Conservation (phyloP, 2,329 filamentous ascomycete species). For the Aspergillus fumigatiaffinis region DNA sequence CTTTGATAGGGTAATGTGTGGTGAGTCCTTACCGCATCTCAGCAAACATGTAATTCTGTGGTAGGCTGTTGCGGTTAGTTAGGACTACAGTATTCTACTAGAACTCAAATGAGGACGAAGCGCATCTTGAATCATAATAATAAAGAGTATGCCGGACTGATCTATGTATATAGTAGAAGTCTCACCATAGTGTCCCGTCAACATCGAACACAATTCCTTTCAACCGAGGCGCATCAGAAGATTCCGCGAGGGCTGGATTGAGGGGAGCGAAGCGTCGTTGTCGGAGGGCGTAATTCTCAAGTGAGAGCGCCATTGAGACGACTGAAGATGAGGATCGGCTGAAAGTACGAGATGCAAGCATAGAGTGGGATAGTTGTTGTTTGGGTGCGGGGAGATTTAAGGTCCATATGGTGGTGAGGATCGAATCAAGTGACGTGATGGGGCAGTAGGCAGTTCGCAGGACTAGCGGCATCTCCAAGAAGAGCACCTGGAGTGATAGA, state of each 20-base stretch:
- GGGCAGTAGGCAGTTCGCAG: too few relatives aligned
- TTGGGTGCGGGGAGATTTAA: neutral
- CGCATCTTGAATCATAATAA: neutral
- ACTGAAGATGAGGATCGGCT: neutral
- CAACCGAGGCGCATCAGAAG: slow-evolving; percentile 40
- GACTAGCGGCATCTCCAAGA: neutral
- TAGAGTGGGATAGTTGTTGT: neutral
- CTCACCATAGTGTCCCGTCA: slow-evolving; percentile 84
- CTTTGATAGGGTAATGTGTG: too few relatives aligned
- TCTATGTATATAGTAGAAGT: slow-evolving; percentile 14
- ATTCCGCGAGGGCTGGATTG: slow-evolving; percentile 27
- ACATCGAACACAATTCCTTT: slow-evolving; percentile 80
- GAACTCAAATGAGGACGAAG: neutral
- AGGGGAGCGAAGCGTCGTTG: slow-evolving; percentile 51
- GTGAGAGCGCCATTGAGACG: slow-evolving; percentile 22
- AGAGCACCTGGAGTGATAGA: neutral
- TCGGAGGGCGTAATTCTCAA: slow-evolving; percentile 20
- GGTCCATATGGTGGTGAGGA: neutral
- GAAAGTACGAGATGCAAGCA: slow-evolving; percentile 1
- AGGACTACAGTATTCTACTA: neutral
- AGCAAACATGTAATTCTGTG: slow-evolving; percentile 92
- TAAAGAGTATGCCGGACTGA: neutral
- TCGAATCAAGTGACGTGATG: neutral
- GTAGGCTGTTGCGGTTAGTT: slow-evolving; percentile 54
- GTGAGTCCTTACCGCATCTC: slow-evolving; percentile 64